A percentile compares a stretch with the other conserved stretches of the same genome.
Conservation (phyloP, 495 filamentous ascomycete species). For the Penicillium maclennaniae region DNA sequence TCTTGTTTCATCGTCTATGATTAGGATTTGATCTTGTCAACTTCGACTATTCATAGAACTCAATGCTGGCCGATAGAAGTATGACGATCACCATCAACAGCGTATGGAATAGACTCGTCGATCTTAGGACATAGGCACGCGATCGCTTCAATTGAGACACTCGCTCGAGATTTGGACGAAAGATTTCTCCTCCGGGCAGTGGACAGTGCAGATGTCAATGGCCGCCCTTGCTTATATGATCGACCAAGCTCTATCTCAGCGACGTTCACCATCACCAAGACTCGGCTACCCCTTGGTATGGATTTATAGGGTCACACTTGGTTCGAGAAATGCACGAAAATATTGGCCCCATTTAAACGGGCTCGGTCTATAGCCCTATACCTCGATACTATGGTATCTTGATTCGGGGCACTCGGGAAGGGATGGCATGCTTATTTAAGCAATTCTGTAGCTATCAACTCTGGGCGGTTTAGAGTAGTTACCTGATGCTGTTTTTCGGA, state of each 20-base stretch:
- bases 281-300: constrained; percentile 24
- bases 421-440: constrained; percentile 20
- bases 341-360: neutral
- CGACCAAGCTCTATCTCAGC: constrained; percentile 4
- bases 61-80: neutral
- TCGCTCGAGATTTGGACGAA: neutral
- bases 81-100: neutral
- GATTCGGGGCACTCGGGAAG: constrained; percentile 15
- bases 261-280: neutral
- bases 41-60: neutral
- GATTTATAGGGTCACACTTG: neutral
- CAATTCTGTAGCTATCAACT: neutral
- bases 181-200: neutral
- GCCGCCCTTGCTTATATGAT: constrained; percentile 20
- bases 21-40: neutral
- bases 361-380: constrained; percentile 11
- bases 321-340: constrained; percentile 13
- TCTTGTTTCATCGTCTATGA: neutral
- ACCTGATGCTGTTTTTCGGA: too few species aligned
- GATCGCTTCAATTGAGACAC: neutral
- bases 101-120: neutral
- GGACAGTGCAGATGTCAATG: constrained; percentile 7
- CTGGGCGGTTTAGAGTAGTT: too few species aligned
- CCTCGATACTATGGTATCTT: constrained; percentile 5
- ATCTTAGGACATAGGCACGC: neutral